Base-by-base conservation (phyloP, 768 basidiomycete genomes). In the Suillus decipiens region DNA sequence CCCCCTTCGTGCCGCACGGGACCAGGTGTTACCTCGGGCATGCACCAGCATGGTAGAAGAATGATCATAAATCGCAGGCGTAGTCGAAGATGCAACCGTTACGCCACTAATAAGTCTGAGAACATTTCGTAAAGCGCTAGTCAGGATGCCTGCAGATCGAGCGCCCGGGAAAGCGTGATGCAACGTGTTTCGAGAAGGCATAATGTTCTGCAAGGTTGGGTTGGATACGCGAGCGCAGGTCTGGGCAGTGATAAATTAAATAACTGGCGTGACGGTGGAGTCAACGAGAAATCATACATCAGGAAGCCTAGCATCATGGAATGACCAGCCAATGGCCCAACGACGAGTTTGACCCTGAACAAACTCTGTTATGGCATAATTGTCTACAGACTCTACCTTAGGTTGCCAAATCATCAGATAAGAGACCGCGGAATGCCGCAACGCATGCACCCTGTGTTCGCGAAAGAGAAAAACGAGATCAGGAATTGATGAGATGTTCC, bases 251-350 rank as follows among this genome's bases (percentile, higher is more conserved):
- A 79, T 81, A 59, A 42, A 63, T 2, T n/a, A n/a, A n/a, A n/a
- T n/a, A n/a, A n/a, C n/a, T n/a, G n/a, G 28, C 41, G 22, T 53
- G 51, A 42, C 19, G 15, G 28, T 31, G 17, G 22, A 36, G 61
- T 24, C 45, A 42, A 31, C 31, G 15, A 42, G n/a, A 33, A 53
- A 12, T 79, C 92, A 58, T n/a, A 28, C 96, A 66, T 97, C 94
- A 1, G 93, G 88, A 36, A 97, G 76, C 8, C 86, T 86, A 17
- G 72, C 72, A 34, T 83, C 81, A 2, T 76, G 78, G 61, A 28
- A 87, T 0, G 92, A 95, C 96, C 96, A 99, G 0, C 84, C 93
- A 2, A 99, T 28, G n/a, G n/a, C n/a, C n/a, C n/a, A n/a, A n/a
- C 96, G 85, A 2, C 89, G 82, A 0, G 96, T 98, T 61, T 89